Evolutionary conservation across 208 protist genomes (phyloP), one percentile per base, ranked within the genome.

Genomic region (Phytomonas francai): DNA sequence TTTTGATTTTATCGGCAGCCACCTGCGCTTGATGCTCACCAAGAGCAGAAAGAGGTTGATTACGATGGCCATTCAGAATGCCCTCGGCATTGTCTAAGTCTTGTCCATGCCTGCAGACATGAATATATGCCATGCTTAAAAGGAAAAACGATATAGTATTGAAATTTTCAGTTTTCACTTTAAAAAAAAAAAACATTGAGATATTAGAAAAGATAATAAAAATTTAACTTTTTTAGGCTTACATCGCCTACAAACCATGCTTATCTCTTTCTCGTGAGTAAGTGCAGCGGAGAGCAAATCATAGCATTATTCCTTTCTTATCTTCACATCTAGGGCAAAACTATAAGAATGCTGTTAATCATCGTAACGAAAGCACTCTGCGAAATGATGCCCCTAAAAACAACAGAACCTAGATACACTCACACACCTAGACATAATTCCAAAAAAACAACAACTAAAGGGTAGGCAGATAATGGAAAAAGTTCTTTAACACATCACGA

Each of bases 51-150:
- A 97, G 74, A 1, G 89, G 88, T 33, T 85, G 66, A 67, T 97
- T 74, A 19, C 92, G 80, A 72, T 94, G 92, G 0, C 92, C 92
- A 58, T 97, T 97, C 9, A 97, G 74, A 54, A 95, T 63, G 31
- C 89, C 84, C 0, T 76, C 70, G 11, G 67, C 77, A 71, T 97
- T 97, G 74, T 97, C 89, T 67, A 87, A 70, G 72, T 97, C 87
- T 71, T 97, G 89, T n/a, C 92, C 92, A 66, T 97, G 92, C 31
- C 92, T 80, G 71, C 89, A 94, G 0, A 94, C 51, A 59, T 88
- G 78, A 64, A 97, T 72, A 57, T 75, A 58, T 1, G 87, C 80
- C 87, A 91, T 7, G 7, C 31, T 39, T 27, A 34, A 58, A 19
- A 58, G 22, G 12, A 61, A 51, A 56, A 45, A 32, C 19, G 45